phyloP scores from a whole-genome alignment of 768 basidiomycete species.

The Amanita polypyramis region DNA sequence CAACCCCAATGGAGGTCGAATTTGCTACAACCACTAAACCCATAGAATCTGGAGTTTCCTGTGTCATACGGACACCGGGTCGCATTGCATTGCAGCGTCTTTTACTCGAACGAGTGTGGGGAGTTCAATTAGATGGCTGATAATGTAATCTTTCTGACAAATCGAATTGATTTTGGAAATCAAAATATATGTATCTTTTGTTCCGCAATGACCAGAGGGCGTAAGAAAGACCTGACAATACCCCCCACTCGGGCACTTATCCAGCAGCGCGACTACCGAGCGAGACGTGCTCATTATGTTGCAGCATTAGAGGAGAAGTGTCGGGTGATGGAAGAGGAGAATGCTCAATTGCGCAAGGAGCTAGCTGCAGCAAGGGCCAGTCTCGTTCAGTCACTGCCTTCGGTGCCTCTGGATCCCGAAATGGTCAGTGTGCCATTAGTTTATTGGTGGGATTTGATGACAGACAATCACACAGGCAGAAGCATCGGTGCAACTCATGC shows the following conservation, averaged over 20 bases:
- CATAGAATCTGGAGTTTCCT: slow-evolving; percentile 27
- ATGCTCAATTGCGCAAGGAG: slow-evolving; percentile 36
- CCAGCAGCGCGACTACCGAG: slow-evolving; percentile 58
- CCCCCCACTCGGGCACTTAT: slow-evolving; percentile 47
- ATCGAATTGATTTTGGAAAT: slow-evolving; percentile 16
- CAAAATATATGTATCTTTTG: slow-evolving; percentile 9
- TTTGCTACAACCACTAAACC: slow-evolving; percentile 9
- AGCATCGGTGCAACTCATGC: slow-evolving; percentile 42
- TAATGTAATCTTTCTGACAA: slow-evolving; percentile 8
- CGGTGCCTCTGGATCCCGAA: slow-evolving; percentile 14
- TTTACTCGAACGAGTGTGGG: slow-evolving; percentile 51
- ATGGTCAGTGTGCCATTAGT: slow-evolving; percentile 18
- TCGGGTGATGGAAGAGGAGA: slow-evolving; percentile 45
- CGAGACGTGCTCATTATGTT: slow-evolving; percentile 47
- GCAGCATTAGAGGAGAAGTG: slow-evolving; percentile 46
- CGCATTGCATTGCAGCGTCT: slow-evolving; percentile 34
- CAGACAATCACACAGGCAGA: slow-evolving; percentile 27
- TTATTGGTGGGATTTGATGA: slow-evolving; percentile 2
- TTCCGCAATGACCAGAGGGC: slow-evolving; percentile 45
- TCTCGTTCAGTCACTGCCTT: slow-evolving; percentile 19
- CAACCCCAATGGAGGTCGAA: slow-evolving; percentile 45
- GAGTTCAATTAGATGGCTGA: slow-evolving; percentile 8
- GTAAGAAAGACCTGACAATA: slow-evolving; percentile 54
- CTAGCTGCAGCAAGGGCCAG: slow-evolving; percentile 32
- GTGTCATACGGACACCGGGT: slow-evolving; percentile 58